Conservation (phyloP, 2,329 filamentous ascomycete species). For the Fusarium sp. region DNA sequence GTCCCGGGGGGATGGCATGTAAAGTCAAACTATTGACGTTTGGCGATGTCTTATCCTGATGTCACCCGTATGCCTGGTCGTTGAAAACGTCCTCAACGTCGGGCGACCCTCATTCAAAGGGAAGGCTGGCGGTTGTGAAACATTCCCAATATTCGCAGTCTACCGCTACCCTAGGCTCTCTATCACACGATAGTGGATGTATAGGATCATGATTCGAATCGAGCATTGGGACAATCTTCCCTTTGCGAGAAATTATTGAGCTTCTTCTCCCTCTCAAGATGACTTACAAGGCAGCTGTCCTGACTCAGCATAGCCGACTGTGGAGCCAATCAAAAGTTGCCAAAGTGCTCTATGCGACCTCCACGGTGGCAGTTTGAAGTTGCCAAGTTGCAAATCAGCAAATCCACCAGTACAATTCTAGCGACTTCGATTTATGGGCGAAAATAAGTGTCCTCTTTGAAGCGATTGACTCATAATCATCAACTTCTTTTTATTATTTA, state of each 20-base stretch:
- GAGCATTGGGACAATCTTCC: neutral
- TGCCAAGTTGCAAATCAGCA: constrained; percentile 42
- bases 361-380: constrained; percentile 30
- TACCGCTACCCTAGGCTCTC: neutral
- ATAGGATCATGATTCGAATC: neutral
- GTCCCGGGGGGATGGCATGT: neutral
- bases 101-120: constrained; percentile 7
- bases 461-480: constrained; percentile 38
- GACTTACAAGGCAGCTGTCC: constrained; percentile 13
- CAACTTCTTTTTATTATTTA: neutral
- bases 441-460: constrained; percentile 41
- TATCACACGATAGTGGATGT: neutral
- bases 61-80: constrained; percentile 2
- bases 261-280: neutral
- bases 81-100: constrained; percentile 20
- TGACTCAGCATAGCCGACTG: constrained; percentile 29
- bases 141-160: constrained; percentile 23
- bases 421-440: constrained; percentile 40
- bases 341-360: constrained; percentile 26
- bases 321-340: constrained; percentile 38
- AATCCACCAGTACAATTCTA: constrained; percentile 32
- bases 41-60: constrained; percentile 9
- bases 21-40: neutral
- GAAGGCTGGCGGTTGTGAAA: constrained; percentile 30
- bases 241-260: neutral